Evolutionary conservation across 163 green algal species (phyloP).

Genomic region (Chlamydomonas reinhardtii): DNA sequence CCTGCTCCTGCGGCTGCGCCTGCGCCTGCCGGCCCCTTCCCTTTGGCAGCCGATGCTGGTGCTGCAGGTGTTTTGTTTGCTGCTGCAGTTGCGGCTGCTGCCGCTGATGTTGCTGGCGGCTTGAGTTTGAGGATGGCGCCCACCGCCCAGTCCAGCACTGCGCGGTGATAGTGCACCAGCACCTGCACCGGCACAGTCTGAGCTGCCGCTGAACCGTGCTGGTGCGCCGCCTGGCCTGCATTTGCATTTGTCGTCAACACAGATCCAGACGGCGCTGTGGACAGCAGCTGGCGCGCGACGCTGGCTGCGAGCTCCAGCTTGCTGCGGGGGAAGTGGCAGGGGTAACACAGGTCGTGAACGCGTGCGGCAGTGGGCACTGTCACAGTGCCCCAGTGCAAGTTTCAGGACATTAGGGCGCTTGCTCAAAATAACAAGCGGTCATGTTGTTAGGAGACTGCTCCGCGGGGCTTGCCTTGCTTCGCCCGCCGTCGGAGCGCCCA

Average conservation of each 20-base stretch:
- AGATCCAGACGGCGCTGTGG: no score
- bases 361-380: no score
- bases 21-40: neutral
- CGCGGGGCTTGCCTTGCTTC: no score
- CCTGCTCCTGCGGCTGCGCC: neutral
- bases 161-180: constrained; percentile 35
- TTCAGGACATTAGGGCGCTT: no score
- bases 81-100: no score
- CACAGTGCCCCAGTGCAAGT: no score
- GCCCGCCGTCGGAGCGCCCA: no score
- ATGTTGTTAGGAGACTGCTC: no score
- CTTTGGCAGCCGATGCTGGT: no score
- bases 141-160: constrained; percentile 26
- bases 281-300: neutral
- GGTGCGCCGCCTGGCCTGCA: neutral
- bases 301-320: neutral
- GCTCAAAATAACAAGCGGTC: no score
- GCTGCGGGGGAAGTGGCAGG: neutral
- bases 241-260: no score
- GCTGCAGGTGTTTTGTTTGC: neutral
- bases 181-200: constrained; percentile 3
- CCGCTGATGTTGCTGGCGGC: neutral
- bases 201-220: neutral
- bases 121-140: constrained; percentile 21
- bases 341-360: no score